Conservation (phyloP, 495 filamentous ascomycete species). For the Tuber melanosporum region DNA sequence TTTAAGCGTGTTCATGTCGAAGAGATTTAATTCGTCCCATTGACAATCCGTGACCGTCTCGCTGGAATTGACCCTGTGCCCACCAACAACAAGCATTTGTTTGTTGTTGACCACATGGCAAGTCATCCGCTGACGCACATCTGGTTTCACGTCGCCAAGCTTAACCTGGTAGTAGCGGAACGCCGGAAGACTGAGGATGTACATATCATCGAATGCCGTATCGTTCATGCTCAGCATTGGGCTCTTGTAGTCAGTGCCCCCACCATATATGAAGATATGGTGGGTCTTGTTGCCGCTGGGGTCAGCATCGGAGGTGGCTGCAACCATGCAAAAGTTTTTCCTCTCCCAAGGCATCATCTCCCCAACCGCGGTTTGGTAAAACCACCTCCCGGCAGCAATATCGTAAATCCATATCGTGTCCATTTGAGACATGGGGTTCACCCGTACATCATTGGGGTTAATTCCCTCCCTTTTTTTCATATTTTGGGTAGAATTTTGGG, state of each 20-base stretch:
- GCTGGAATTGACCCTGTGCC: constrained; percentile 7
- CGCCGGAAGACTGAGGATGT: constrained; percentile 8
- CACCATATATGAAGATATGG: constrained; percentile 14
- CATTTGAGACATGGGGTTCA: constrained; percentile 18
- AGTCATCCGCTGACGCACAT: constrained; percentile 8
- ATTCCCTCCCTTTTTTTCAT: background rate
- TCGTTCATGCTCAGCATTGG: constrained; percentile 14
- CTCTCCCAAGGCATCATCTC: constrained; percentile 9
- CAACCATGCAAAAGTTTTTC: constrained; percentile 13
- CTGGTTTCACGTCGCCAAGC: constrained; percentile 8
- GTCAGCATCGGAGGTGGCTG: background rate
- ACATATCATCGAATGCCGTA: constrained; percentile 12
- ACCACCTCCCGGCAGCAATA: constrained; percentile 2
- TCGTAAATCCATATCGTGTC: constrained; percentile 16
- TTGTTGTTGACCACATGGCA: constrained; percentile 10
- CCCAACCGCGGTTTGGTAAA: constrained; percentile 10
- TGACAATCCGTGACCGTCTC: background rate
- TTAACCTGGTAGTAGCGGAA: constrained; percentile 12
- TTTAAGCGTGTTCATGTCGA: constrained; percentile 8
- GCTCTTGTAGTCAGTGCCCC: constrained; percentile 10
- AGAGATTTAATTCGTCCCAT: constrained; percentile 12
- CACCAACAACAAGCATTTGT: constrained; percentile 7
- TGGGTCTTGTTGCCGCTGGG: background rate
- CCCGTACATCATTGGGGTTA: constrained; percentile 5
- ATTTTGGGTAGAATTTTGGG: background rate